A percentile compares a stretch with the other conserved stretches of the same genome.
phyloP scores from a whole-genome alignment of 2,329 filamentous ascomycete genomes.

The Aureobasidium uvarum region DNA sequence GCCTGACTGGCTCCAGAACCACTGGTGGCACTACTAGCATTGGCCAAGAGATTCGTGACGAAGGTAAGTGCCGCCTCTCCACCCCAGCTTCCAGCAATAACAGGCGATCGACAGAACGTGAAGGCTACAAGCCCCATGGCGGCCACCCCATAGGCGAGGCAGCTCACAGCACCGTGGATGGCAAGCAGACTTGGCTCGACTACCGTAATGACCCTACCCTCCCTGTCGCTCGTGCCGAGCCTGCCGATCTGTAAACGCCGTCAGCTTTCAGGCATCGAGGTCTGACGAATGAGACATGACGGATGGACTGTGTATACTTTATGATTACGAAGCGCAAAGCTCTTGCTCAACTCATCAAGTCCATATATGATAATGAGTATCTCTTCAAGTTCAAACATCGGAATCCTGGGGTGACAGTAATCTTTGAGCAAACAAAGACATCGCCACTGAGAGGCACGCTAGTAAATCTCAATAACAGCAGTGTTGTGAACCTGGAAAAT shows the following conservation, averaged over 20 bases:
- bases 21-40: neutral
- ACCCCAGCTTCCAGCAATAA: neutral
- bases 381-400: neutral
- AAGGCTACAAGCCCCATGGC: constrained; percentile 19
- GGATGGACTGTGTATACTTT: neutral
- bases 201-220: constrained; percentile 25
- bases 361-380: neutral
- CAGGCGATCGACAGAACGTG: neutral
- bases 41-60: neutral
- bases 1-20: neutral
- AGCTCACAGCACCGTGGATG: neutral
- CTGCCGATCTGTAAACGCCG: neutral
- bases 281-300: neutral
- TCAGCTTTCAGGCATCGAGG: neutral
- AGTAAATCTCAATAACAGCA: no score
- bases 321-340: constrained; percentile 6
- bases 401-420: neutral
- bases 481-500: no score
- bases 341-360: neutral
- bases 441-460: no score
- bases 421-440: neutral
- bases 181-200: constrained; percentile 23
- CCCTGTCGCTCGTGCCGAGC: constrained; percentile 16
- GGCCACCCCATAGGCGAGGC: constrained; percentile 24
- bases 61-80: neutral